Percentiles rank a stretch among this genome's conserved stretches.
These are phyloP conservation scores for Fusarium buxicola DNA, from an alignment of 2,329 filamentous ascomycete genomes.

Conservation along the genomic window DNA sequence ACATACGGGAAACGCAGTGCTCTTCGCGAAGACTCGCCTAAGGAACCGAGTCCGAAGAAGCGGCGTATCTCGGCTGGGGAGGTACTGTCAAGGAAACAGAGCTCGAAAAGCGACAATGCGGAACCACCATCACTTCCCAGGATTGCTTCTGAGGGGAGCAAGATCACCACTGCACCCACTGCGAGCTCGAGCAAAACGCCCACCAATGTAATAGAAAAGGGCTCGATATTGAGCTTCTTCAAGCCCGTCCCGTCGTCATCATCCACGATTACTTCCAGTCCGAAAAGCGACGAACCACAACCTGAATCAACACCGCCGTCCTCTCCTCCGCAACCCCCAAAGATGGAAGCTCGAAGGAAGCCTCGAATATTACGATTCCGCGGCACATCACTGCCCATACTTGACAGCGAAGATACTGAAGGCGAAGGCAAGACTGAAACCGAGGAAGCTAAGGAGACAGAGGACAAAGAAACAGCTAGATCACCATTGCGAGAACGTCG, in stretches of 20 bases:
- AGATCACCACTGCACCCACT: neutral
- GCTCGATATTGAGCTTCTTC: conserved; percentile 57
- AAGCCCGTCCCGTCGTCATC: conserved; percentile 46
- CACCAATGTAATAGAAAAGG: conserved; percentile 38
- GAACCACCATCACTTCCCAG: neutral
- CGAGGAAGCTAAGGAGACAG: neutral
- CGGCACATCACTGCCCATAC: conserved; percentile 28
- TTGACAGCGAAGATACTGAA: conserved; percentile 15
- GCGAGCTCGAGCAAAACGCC: neutral
- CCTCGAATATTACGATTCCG: conserved; percentile 49
- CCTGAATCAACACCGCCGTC: conserved; percentile 40
- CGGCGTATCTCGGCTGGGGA: conserved; percentile 20
- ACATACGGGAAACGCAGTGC: conserved; percentile 56
- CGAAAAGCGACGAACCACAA: conserved; percentile 32
- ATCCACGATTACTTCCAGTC: conserved; percentile 12
- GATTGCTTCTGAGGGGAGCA: neutral
- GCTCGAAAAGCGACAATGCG: neutral
- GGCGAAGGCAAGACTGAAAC: neutral
- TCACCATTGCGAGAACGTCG: neutral
- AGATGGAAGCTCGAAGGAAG: conserved; percentile 29
- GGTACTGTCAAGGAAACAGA: neutral
- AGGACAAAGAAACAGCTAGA: neutral
- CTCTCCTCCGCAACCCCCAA: conserved; percentile 24
- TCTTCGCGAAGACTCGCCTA: conserved; percentile 39
- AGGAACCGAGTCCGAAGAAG: conserved; percentile 42